phyloP scores from a whole-genome alignment of 2,329 filamentous ascomycete species.

The Eurotiales sp. region DNA sequence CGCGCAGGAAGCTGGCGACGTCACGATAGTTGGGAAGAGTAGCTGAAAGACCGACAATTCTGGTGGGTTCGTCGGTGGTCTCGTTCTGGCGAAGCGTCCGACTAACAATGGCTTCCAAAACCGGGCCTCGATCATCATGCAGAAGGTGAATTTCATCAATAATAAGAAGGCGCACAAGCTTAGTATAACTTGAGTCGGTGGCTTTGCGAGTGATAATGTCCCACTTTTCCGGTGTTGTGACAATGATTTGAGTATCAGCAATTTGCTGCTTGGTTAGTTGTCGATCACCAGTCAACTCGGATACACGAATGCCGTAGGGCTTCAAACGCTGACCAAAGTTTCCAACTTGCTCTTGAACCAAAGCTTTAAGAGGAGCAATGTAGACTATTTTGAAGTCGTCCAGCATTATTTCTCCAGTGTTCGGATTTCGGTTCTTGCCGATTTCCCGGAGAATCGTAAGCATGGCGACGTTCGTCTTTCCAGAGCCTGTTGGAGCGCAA shows the following conservation, averaged over 20 bases:
- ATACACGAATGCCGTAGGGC: conserved; percentile 84
- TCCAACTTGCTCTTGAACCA: conserved; percentile 96
- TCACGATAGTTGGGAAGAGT: conserved; percentile 96
- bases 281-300: conserved; percentile 95
- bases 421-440: conserved; percentile 84
- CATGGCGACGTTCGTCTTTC: conserved; percentile 99
- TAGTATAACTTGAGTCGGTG: conserved; percentile 93
- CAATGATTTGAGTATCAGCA: conserved; percentile 93
- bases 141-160: conserved; percentile 98
- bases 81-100: conserved; percentile 89
- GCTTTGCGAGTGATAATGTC: conserved; percentile 98
- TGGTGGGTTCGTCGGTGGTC: conserved; percentile 88
- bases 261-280: conserved; percentile 99
- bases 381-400: conserved; percentile 99
- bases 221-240: conserved; percentile 98
- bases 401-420: conserved; percentile 89
- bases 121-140: conserved; percentile 94
- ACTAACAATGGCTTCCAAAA: conserved; percentile 94
- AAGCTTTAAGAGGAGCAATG: conserved; percentile 89
- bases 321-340: conserved; percentile 92
- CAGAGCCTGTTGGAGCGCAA: conserved; percentile 93
- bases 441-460: conserved; percentile 93
- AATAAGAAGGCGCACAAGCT: conserved; percentile 90
- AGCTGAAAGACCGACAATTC: conserved; percentile 86
- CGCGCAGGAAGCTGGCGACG: conserved; percentile 90